Percentiles rank a stretch among this genome's conserved stretches.
phyloP scores from a whole-genome alignment of 352 stramenopile species.

The Globisporangium nodosum region DNA sequence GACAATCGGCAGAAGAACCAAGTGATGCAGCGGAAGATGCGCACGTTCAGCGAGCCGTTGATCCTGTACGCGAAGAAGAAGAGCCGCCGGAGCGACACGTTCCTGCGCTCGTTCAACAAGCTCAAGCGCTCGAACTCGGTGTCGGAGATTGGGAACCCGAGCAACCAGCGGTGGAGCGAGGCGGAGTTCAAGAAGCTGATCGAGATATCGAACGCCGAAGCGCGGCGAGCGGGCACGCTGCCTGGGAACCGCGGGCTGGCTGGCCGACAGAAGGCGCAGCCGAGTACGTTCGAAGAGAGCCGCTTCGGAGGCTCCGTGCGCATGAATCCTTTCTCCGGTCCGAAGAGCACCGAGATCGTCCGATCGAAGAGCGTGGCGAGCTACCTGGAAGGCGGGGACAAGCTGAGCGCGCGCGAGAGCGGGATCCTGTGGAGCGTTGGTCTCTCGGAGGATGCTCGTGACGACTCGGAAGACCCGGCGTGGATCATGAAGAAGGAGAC shows the following conservation, averaged over 20 bases:
- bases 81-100: slow-evolving; percentile 20
- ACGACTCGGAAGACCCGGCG: slow-evolving; percentile 45
- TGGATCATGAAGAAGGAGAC: slow-evolving; percentile 34
- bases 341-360: slow-evolving; percentile 1
- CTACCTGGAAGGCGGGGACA: slow-evolving; percentile 21
- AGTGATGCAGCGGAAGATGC: slow-evolving; percentile 23
- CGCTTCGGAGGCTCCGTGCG: slow-evolving; percentile 44
- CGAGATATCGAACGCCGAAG: slow-evolving; percentile 55
- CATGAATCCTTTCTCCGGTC: slow-evolving; percentile 40
- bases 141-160: slow-evolving; percentile 59
- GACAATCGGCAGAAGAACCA: slow-evolving; percentile 31
- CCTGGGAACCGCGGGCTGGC: slow-evolving; percentile 21
- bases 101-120: slow-evolving; percentile 28
- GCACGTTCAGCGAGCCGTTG: slow-evolving; percentile 58
- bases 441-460: slow-evolving; percentile 53
- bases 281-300: slow-evolving; percentile 52
- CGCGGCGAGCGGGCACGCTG: slow-evolving; percentile 32
- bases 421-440: slow-evolving; percentile 56
- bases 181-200: slow-evolving; percentile 69
- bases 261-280: slow-evolving; percentile 47
- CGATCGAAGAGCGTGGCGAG: slow-evolving; percentile 13
- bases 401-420: slow-evolving; percentile 33
- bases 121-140: slow-evolving; percentile 71
- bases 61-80: slow-evolving; percentile 31
- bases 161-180: slow-evolving; percentile 66